These are phyloP conservation scores for Candida peoriensis DNA, from an alignment of 805 yeast species.

Conservation along the genomic window DNA sequence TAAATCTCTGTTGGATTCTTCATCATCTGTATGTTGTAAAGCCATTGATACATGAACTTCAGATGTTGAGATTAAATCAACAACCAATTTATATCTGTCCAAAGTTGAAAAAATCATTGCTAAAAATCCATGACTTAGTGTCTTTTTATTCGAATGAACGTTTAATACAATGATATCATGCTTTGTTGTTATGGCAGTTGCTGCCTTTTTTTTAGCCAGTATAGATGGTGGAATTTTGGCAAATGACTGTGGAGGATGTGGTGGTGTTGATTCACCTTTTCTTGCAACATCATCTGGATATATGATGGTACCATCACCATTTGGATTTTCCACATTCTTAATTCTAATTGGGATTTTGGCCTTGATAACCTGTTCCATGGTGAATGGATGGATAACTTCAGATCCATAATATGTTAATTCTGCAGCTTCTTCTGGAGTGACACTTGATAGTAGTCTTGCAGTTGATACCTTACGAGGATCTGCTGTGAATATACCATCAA, in stretches of 20 bases:
- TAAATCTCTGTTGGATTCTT: slow-evolving; percentile 48
- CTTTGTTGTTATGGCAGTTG: slow-evolving; percentile 95
- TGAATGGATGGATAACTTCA: slow-evolving; percentile 97
- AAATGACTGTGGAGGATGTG: slow-evolving; percentile 85
- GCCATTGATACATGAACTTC: slow-evolving; percentile 99
- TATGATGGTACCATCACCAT: slow-evolving; percentile 89
- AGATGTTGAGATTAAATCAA: slow-evolving; percentile 92
- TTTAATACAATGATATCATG: slow-evolving; percentile 87
- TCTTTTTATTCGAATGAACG: slow-evolving; percentile 90
- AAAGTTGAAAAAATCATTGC: slow-evolving; percentile 85
- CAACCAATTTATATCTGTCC: slow-evolving; percentile 81
- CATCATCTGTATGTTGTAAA: slow-evolving; percentile 66
- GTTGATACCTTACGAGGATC: slow-evolving; percentile 93
- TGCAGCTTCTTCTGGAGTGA: slow-evolving; percentile 98
- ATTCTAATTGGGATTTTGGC: slow-evolving; percentile 96
- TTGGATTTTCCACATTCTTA: slow-evolving; percentile 91
- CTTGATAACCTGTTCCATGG: slow-evolving; percentile 97
- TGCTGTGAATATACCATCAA: slow-evolving; percentile 97
- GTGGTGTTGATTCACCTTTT: slow-evolving; percentile 86
- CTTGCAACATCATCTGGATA: slow-evolving; percentile 87
- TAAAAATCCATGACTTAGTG: slow-evolving; percentile 89
- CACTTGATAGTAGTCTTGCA: slow-evolving; percentile 79
- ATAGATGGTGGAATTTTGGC: slow-evolving; percentile 33
- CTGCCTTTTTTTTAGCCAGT: slow-evolving; percentile 55
- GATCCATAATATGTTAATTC: slow-evolving; percentile 97